Evolutionary conservation across 257 asterid genomes (phyloP).

Genomic region (Penstemon newberryi): DNA sequence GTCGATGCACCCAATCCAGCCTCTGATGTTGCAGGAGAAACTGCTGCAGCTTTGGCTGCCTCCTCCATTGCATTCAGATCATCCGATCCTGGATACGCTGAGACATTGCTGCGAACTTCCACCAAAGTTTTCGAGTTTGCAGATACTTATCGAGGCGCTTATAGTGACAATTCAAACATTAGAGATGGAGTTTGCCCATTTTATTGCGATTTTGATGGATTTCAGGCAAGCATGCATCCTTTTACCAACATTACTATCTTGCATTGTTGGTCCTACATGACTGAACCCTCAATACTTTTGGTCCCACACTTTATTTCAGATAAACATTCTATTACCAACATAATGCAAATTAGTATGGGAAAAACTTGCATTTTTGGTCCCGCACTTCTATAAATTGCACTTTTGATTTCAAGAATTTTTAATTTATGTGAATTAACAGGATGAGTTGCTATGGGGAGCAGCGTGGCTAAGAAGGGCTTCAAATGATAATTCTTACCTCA

Average conservation of each 20-base stretch:
- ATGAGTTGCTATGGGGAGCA: constrained; percentile 97
- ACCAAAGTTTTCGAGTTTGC: constrained; percentile 72
- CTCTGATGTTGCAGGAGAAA: constrained; percentile 94
- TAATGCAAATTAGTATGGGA: too few species aligned
- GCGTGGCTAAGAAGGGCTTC: constrained; percentile 95
- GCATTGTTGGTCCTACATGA: not conserved
- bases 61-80: constrained; percentile 77
- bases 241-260: not conserved
- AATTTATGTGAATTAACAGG: constrained; percentile 42
- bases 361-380: too few species aligned
- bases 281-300: too few species aligned
- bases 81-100: constrained; percentile 74
- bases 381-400: not conserved
- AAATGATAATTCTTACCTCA: constrained; percentile 60
- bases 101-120: constrained; percentile 64
- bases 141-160: constrained; percentile 82
- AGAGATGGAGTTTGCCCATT: constrained; percentile 80
- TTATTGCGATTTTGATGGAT: constrained; percentile 95
- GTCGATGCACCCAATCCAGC: constrained; percentile 98
- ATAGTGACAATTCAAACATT: constrained; percentile 71
- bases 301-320: too few species aligned
- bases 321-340: too few species aligned
- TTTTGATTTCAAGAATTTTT: not conserved
- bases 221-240: constrained; percentile 52
- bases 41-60: constrained; percentile 98